Evolutionary conservation across 2,329 filamentous ascomycete genomes (phyloP).

Genomic region (Aureobasidium subglaciale): DNA sequence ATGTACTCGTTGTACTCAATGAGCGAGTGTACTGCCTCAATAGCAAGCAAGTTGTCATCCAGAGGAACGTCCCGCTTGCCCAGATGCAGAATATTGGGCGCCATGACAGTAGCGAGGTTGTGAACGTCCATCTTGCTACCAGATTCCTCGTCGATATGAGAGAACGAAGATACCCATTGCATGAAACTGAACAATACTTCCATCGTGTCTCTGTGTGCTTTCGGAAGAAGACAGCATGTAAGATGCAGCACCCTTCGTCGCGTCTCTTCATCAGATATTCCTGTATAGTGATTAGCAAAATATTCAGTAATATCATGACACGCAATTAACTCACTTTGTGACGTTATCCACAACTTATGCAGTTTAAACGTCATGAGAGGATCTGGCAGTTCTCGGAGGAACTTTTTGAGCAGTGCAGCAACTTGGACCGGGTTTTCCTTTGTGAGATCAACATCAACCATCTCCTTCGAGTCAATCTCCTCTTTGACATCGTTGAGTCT

Average conservation of each 20-base stretch:
- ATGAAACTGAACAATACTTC: slow-evolving; percentile 94
- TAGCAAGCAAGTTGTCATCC: slow-evolving; percentile 87
- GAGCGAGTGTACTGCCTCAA: slow-evolving; percentile 83
- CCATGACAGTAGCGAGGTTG: slow-evolving; percentile 94
- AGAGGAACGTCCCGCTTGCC: slow-evolving; percentile 47
- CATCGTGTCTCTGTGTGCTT: slow-evolving; percentile 84
- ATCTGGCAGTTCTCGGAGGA: slow-evolving; percentile 88
- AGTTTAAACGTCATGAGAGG: slow-evolving; percentile 93
- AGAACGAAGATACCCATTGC: slow-evolving; percentile 96
- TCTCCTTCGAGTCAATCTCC: slow-evolving; percentile 76
- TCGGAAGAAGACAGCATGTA: slow-evolving; percentile 85
- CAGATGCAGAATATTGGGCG: slow-evolving; percentile 76
- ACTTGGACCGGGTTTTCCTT: slow-evolving; percentile 89
- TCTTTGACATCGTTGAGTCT: slow-evolving; percentile 81
- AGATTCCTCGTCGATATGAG: slow-evolving; percentile 91
- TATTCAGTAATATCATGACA: background rate
- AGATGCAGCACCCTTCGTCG: slow-evolving; percentile 81
- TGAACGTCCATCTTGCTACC: slow-evolving; percentile 99
- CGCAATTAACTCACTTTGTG: slow-evolving; percentile 56
- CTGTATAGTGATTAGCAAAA: slow-evolving; percentile 31
- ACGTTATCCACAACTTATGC: slow-evolving; percentile 81
- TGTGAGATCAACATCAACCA: slow-evolving; percentile 76
- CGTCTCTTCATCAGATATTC: slow-evolving; percentile 74
- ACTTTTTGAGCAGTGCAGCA: slow-evolving; percentile 89
- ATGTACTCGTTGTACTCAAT: slow-evolving; percentile 94